Conservation (phyloP, 306 rosid species). For the Hippophae tibetana region DNA sequence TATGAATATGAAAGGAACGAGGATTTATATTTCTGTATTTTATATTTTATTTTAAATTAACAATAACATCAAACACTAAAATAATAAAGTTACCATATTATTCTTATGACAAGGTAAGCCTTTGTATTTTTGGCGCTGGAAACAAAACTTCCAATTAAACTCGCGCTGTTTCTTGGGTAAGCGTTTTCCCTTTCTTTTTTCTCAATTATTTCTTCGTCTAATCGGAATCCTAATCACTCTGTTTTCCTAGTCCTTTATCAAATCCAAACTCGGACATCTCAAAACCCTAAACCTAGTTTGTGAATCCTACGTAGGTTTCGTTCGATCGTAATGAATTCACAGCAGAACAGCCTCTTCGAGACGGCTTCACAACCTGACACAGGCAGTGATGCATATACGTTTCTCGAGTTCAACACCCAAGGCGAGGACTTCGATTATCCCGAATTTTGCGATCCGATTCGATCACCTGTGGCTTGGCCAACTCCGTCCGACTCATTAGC, state of each 20-base stretch:
- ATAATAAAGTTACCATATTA: too few relatives aligned
- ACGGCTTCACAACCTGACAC: slow-evolving; percentile 97
- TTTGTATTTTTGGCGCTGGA: too few relatives aligned
- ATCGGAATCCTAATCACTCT: slow-evolving; percentile 21
- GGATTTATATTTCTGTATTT: too few relatives aligned
- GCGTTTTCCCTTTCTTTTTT: slow-evolving; percentile 5
- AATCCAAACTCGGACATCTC: slow-evolving; percentile 2
- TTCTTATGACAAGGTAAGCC: too few relatives aligned
- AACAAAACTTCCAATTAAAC: not conserved
- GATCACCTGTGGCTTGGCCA: slow-evolving; percentile 87
- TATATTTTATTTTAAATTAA: too few relatives aligned
- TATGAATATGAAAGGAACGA: too few relatives aligned
- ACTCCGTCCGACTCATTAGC: slow-evolving; percentile 84
- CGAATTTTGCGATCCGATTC: slow-evolving; percentile 87
- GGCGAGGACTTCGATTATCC: slow-evolving; percentile 98
- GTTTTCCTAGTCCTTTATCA: not conserved
- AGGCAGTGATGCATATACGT: slow-evolving; percentile 90
- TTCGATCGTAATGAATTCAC: slow-evolving; percentile 55
- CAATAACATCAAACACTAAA: too few relatives aligned
- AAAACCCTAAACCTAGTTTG: slow-evolving; percentile 28
- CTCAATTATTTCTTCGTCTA: slow-evolving; percentile 25
- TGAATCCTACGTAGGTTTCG: not conserved
- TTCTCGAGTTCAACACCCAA: slow-evolving; percentile 95
- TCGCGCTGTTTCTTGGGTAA: slow-evolving; percentile 11
- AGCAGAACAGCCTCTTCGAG: slow-evolving; percentile 72